Conservation (phyloP, 768 basidiomycete genomes). For the Serendipita sp. region DNA sequence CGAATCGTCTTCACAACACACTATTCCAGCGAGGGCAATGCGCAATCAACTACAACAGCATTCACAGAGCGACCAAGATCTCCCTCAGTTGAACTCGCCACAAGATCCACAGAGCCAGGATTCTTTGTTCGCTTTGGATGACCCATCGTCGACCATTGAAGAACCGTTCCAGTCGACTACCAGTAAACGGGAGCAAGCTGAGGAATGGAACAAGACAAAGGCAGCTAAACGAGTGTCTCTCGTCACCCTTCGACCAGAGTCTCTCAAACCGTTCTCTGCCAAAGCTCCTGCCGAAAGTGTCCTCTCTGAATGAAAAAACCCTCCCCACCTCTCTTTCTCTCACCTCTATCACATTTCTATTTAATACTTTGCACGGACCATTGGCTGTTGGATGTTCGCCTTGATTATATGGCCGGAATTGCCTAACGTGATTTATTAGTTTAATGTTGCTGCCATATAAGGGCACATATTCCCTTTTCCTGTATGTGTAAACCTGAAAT, state of each 20-base stretch:
- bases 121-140: not conserved
- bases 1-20: not conserved
- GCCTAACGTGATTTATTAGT: no score
- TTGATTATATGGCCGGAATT: no score
- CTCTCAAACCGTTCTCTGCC: not conserved
- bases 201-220: conserved; percentile 75
- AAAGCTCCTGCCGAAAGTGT: not conserved
- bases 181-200: conserved; percentile 42
- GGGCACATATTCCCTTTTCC: no score
- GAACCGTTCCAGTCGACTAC: not conserved
- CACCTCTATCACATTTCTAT: no score
- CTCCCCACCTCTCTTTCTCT: no score
- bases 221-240: conserved; percentile 75
- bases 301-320: not conserved
- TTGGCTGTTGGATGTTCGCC: no score
- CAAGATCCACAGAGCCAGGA: not conserved
- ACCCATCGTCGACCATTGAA: not conserved
- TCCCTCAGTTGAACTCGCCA: not conserved
- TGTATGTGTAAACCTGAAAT: no score
- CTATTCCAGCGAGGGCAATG: not conserved
- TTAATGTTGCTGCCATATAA: no score
- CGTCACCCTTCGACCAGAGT: conserved; percentile 48
- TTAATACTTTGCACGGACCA: no score
- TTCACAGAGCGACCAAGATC: not conserved
- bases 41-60: not conserved